Conservation (phyloP, 495 filamentous ascomycete species). For the Trichocladium uniseriatum region DNA sequence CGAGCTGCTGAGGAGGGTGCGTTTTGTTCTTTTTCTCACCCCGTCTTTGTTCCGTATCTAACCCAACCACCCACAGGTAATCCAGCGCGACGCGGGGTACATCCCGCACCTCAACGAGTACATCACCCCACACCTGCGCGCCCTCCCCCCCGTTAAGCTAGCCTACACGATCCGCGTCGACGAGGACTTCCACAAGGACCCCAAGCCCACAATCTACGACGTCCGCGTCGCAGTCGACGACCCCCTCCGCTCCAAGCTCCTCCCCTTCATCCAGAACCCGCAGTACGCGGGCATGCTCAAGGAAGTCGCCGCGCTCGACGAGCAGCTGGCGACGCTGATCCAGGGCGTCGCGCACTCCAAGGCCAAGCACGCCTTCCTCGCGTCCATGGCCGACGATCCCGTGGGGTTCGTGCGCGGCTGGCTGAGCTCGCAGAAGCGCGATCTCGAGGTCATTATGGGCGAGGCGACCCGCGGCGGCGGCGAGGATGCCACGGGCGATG, state of each 20-base stretch:
- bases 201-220: slow-evolving; percentile 74
- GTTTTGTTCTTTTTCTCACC: not conserved
- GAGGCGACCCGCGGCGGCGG: slow-evolving; percentile 63
- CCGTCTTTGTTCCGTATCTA: slow-evolving; percentile 7
- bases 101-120: slow-evolving; percentile 82
- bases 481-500: slow-evolving; percentile 46
- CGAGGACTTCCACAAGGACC: slow-evolving; percentile 61
- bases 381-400: slow-evolving; percentile 66
- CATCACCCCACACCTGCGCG: slow-evolving; percentile 62
- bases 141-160: slow-evolving; percentile 75
- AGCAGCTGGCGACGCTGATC: slow-evolving; percentile 70
- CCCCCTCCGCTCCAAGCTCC: slow-evolving; percentile 61
- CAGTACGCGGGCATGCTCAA: slow-evolving; percentile 54
- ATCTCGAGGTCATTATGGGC: slow-evolving; percentile 82
- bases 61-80: slow-evolving; percentile 54
- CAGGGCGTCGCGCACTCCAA: slow-evolving; percentile 70
- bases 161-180: slow-evolving; percentile 93
- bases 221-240: slow-evolving; percentile 78
- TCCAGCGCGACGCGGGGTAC: slow-evolving; percentile 65
- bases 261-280: slow-evolving; percentile 48
- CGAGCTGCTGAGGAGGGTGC: slow-evolving; percentile 64
- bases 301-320: slow-evolving; percentile 63
- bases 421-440: slow-evolving; percentile 79
- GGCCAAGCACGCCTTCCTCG: slow-evolving; percentile 78
- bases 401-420: slow-evolving; percentile 71